phyloP scores from a whole-genome alignment of 495 filamentous ascomycete genomes.

The Staphylotrichum tortipilum region DNA sequence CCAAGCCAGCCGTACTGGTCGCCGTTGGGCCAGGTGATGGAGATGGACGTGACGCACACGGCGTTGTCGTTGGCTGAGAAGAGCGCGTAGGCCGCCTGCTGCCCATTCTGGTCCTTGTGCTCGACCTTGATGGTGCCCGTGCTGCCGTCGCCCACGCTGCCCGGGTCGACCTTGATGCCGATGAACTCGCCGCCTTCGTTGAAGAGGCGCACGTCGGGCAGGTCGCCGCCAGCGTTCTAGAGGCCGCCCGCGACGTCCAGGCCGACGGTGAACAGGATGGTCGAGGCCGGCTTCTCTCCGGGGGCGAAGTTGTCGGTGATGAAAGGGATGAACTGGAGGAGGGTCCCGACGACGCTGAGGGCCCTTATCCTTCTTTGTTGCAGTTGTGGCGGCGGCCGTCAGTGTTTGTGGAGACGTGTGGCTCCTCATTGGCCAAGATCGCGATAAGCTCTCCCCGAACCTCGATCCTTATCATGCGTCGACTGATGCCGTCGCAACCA shows the following conservation, averaged over 20 bases:
- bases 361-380: neutral
- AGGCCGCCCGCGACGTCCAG: neutral
- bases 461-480: no score
- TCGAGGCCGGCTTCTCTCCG: no score
- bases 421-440: no score
- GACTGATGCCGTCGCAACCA: no score
- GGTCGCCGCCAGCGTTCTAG: conserved; percentile 19
- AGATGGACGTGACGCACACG: conserved; percentile 20
- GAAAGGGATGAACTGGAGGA: no score
- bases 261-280: no score
- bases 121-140: conserved; percentile 17
- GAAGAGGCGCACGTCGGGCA: conserved; percentile 27
- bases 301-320: no score
- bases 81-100: conserved; percentile 22
- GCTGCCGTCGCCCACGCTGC: conserved; percentile 14
- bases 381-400: no score
- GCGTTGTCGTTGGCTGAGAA: conserved; percentile 26
- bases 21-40: conserved; percentile 20
- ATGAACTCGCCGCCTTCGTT: conserved; percentile 23
- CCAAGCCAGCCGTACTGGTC: conserved; percentile 23
- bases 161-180: conserved; percentile 17
- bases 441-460: no score
- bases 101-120: conserved; percentile 6
- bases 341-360: no score
- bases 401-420: no score